A percentile compares a stretch with the other conserved stretches of the same genome.
Conservation (phyloP, 805 yeast species). For the Wickerhamiella brachini region DNA sequence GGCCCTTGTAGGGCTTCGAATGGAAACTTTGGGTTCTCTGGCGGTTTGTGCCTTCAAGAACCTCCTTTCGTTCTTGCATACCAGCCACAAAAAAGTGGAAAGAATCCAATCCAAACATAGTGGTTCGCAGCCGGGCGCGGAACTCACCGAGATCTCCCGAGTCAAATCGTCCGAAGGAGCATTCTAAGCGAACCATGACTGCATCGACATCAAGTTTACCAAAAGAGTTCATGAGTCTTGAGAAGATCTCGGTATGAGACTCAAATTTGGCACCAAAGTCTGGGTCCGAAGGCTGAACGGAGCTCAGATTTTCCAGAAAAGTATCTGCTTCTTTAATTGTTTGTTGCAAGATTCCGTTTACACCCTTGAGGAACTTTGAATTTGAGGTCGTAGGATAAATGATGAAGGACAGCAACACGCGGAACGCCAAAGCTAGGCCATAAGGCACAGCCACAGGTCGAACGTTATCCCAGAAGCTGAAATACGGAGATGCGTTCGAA, state of each 20-base stretch:
- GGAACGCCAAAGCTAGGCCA: slow-evolving; percentile 17
- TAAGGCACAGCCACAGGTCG: slow-evolving; percentile 16
- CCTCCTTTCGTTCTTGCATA: slow-evolving; percentile 3
- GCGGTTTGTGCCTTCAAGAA: not conserved
- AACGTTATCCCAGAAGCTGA: slow-evolving; percentile 16
- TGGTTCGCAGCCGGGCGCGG: slow-evolving; percentile 12
- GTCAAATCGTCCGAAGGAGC: slow-evolving; percentile 18
- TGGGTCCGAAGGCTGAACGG: slow-evolving; percentile 9
- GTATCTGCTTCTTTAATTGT: slow-evolving; percentile 5
- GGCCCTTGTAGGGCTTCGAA: not conserved
- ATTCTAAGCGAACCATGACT: slow-evolving; percentile 12
- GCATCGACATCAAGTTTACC: slow-evolving; percentile 13
- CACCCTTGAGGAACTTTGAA: slow-evolving; percentile 11
- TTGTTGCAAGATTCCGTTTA: slow-evolving; percentile 9
- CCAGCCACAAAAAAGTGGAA: slow-evolving; percentile 16
- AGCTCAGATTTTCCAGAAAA: not conserved
- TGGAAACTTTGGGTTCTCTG: not conserved
- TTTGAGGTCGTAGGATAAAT: slow-evolving; percentile 21
- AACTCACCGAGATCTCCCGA: slow-evolving; percentile 18
- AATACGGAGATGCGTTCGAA: slow-evolving; percentile 17
- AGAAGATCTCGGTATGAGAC: slow-evolving; percentile 7
- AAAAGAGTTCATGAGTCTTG: slow-evolving; percentile 7
- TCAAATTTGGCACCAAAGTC: slow-evolving; percentile 7
- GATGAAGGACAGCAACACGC: slow-evolving; percentile 14
- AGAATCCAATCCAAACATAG: slow-evolving; percentile 14